Percentiles rank a stretch among this genome's conserved stretches.
These are phyloP conservation scores for Phytopythium sindhum DNA, from an alignment of 352 stramenopile species.

Conservation along the genomic window DNA sequence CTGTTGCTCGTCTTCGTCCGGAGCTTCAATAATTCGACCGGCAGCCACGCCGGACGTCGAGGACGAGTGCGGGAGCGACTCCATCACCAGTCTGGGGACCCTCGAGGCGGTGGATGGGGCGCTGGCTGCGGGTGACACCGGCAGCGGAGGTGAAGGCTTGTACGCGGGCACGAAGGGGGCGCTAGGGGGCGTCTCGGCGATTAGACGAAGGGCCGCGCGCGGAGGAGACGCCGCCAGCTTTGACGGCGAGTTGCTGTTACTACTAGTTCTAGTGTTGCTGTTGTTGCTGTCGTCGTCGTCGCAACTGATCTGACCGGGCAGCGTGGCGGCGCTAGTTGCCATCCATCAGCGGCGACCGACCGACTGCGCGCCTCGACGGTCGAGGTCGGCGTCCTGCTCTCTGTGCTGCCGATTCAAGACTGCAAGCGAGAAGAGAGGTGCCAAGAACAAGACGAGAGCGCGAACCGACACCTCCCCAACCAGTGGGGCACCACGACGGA, in stretches of 20 bases:
- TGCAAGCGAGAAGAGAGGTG: not conserved
- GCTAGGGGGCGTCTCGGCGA: not conserved
- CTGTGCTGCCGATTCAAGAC: not conserved
- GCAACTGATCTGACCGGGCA: conserved; percentile 20
- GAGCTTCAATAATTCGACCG: not conserved
- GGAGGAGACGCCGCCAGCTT: conserved; percentile 2
- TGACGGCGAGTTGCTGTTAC: not conserved
- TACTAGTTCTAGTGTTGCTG: not conserved
- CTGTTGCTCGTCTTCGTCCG: not conserved
- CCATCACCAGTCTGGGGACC: conserved; percentile 5
- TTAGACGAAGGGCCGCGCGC: not conserved
- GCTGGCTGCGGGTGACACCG: not conserved
- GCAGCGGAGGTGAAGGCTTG: not conserved
- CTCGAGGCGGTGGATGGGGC: too few relatives aligned
- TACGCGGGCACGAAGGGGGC: not conserved
- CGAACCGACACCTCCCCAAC: not conserved
- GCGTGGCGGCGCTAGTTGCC: conserved; percentile 13
- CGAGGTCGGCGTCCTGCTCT: not conserved
- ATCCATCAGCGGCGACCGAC: conserved; percentile 14
- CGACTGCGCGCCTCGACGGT: not conserved
- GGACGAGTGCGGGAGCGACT: not conserved
- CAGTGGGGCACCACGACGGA: not conserved
- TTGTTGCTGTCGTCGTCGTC: conserved; percentile 11
- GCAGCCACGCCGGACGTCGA: not conserved
- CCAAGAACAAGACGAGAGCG: not conserved